These are phyloP conservation scores for Aquilaria sinensis DNA, from an alignment of 345 rosid genomes.

Conservation along the genomic window DNA sequence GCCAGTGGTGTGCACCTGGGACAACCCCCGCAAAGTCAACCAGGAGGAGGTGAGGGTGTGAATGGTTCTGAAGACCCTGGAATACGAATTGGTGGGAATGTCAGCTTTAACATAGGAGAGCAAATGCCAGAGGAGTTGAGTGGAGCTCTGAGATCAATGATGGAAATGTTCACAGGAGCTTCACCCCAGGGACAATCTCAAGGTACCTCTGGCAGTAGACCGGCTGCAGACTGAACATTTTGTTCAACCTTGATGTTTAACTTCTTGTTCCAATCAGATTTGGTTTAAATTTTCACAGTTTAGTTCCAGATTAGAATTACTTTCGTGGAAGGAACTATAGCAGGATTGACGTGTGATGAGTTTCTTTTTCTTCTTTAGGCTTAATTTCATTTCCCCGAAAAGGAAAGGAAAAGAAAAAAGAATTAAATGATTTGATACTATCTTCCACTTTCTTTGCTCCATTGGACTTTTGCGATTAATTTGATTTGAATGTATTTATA, in stretches of 20 bases:
- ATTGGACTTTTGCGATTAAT: too few species aligned
- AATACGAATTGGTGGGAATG: conserved; percentile 35
- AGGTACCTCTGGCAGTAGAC: not conserved
- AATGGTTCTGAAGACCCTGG: conserved; percentile 29
- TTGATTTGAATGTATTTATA: too few species aligned
- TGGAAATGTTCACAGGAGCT: conserved; percentile 67
- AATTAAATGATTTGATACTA: too few species aligned
- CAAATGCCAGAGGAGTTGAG: conserved; percentile 44
- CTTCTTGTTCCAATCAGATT: not conserved
- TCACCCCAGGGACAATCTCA: conserved; percentile 28
- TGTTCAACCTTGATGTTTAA: not conserved
- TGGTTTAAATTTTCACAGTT: too few species aligned
- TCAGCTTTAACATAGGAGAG: conserved; percentile 22
- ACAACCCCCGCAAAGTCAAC: conserved; percentile 25
- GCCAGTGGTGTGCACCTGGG: conserved; percentile 25
- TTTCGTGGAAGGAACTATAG: not conserved
- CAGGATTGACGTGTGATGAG: too few species aligned
- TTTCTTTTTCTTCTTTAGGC: too few species aligned
- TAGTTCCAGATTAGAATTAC: too few species aligned
- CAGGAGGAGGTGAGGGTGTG: conserved; percentile 19
- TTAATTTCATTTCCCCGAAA: too few species aligned
- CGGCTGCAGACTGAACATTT: conserved; percentile 1
- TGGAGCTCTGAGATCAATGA: conserved; percentile 57
- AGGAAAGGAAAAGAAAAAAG: too few species aligned
- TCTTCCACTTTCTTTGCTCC: too few species aligned